Conservation (phyloP, 345 rosid species). For the Hevea brasiliensis region DNA sequence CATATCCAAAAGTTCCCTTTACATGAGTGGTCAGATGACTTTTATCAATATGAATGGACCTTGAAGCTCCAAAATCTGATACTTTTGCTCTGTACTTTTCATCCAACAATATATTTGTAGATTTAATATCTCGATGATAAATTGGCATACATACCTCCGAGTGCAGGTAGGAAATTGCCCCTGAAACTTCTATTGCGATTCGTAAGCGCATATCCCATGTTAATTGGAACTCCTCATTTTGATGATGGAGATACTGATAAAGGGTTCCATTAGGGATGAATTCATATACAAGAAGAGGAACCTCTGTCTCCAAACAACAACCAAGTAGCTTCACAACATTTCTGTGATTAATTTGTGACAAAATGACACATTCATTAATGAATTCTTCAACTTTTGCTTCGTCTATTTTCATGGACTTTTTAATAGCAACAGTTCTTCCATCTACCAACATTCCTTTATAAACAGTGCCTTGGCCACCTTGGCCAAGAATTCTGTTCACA, state of each 20-base stretch:
- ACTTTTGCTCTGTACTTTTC: conserved; percentile 19
- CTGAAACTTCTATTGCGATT: no score
- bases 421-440: conserved; percentile 13
- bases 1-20: conserved; percentile 30
- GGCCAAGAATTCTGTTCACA: conserved; percentile 12
- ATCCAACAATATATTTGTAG: conserved; percentile 21
- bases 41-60: conserved; percentile 13
- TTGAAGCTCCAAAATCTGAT: conserved; percentile 25
- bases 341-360: conserved; percentile 13
- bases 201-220: conserved; percentile 13
- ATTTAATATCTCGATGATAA: conserved; percentile 18
- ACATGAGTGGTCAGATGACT: conserved; percentile 27
- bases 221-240: neutral
- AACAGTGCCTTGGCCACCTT: conserved; percentile 16
- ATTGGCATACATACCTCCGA: no score
- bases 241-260: conserved; percentile 6
- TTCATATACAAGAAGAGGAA: conserved; percentile 14
- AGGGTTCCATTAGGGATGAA: conserved; percentile 19
- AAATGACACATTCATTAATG: conserved; percentile 7
- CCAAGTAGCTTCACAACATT: conserved; percentile 5
- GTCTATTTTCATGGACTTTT: neutral
- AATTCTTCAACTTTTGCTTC: conserved; percentile 8
- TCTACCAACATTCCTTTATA: no score
- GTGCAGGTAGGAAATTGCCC: no score
- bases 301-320: conserved; percentile 15